These are phyloP conservation scores for Gardenia jasminoides DNA, from an alignment of 257 asterid genomes.

Conservation along the genomic window DNA sequence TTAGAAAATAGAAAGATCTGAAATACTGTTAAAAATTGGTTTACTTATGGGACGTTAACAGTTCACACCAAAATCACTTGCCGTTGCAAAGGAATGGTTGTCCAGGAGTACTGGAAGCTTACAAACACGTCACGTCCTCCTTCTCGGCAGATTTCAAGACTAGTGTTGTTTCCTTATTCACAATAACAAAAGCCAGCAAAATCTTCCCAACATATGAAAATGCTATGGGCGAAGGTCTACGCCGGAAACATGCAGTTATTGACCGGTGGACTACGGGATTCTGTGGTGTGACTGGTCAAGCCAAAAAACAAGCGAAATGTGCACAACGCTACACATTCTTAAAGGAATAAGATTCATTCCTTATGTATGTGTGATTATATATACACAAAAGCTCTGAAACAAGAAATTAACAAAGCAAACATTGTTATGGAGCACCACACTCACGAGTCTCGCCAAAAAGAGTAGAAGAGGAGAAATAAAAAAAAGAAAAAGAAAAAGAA, in stretches of 20 bases:
- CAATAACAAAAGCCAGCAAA: neutral
- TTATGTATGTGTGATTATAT: neutral
- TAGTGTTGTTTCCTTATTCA: neutral
- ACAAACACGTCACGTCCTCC: too few relatives aligned
- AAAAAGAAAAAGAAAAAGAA: neutral
- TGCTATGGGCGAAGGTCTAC: neutral
- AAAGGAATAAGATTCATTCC: neutral
- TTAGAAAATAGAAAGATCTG: neutral
- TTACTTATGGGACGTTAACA: neutral
- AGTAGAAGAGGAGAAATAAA: too few relatives aligned
- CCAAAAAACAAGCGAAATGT: neutral
- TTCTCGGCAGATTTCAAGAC: neutral
- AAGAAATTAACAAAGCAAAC: constrained; percentile 15
- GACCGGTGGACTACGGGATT: neutral
- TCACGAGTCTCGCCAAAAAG: neutral
- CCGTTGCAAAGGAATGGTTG: neutral
- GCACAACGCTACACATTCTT: neutral
- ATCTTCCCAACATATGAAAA: neutral
- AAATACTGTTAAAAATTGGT: neutral
- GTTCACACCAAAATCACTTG: neutral
- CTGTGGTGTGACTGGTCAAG: neutral
- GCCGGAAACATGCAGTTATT: neutral
- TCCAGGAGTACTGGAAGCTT: neutral
- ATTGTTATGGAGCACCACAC: constrained; percentile 1
- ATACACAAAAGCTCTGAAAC: constrained; percentile 13